A percentile compares a stretch with the other conserved stretches of the same genome.
phyloP scores from a whole-genome alignment of 2,329 filamentous ascomycete species.

The Ceratocystis cubensis region DNA sequence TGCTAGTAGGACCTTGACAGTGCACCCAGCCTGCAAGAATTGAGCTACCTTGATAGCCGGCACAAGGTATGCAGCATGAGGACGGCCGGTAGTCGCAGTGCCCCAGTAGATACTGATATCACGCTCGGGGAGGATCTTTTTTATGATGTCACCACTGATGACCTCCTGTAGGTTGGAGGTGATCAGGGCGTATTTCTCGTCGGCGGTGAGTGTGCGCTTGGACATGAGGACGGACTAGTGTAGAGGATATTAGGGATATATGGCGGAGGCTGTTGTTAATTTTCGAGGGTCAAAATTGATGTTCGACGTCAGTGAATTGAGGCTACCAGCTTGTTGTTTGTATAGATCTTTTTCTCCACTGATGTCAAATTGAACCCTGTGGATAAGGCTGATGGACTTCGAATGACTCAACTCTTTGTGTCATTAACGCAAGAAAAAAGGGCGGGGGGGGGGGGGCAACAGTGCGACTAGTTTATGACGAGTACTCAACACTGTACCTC shows the following conservation, averaged over 20 bases:
- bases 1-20: constrained; percentile 65
- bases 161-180: constrained; percentile 69
- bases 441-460: neutral
- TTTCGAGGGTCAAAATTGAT: neutral
- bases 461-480: neutral
- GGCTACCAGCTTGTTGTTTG: neutral
- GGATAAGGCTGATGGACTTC: neutral
- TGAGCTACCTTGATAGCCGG: constrained; percentile 83
- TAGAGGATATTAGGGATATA: neutral
- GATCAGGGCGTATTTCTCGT: constrained; percentile 63
- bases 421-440: neutral
- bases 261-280: neutral
- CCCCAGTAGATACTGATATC: constrained; percentile 79
- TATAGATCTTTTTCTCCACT: neutral
- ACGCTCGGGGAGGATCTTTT: constrained; percentile 57
- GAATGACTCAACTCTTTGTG: constrained; percentile 2
- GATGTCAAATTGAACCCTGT: neutral
- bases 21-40: constrained; percentile 70
- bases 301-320: neutral
- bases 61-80: constrained; percentile 82
- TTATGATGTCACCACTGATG: constrained; percentile 72
- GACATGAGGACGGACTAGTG: constrained; percentile 21
- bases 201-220: constrained; percentile 30
- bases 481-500: neutral
- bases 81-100: constrained; percentile 73